These are phyloP conservation scores for Rhytidiadelphus loreus DNA, from an alignment of 225 moss, liverwort and hornwort species.

Conservation along the genomic window DNA sequence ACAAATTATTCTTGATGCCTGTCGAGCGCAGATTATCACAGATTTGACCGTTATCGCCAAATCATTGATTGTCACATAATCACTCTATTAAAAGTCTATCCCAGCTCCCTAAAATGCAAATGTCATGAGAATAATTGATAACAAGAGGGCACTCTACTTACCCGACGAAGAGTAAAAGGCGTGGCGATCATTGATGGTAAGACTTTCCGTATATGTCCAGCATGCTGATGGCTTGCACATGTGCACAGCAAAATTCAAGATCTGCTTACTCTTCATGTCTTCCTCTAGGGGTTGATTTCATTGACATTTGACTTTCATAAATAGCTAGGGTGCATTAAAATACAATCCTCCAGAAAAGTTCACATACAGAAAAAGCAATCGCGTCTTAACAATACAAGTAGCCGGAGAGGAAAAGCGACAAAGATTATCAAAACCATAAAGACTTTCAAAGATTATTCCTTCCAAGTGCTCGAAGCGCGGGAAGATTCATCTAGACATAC, in stretches of 20 bases:
- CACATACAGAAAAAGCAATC: background rate
- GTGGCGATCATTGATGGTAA: conserved; percentile 30
- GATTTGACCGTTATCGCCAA: background rate
- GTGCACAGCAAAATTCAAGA: conserved; percentile 8
- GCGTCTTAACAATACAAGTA: background rate
- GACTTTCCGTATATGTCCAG: conserved; percentile 59
- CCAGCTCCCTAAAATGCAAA: background rate
- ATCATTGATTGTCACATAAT: background rate
- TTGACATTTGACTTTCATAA: background rate
- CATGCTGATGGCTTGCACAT: conserved; percentile 40
- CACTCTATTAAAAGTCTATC: background rate
- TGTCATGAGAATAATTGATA: background rate
- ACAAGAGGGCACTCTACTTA: conserved; percentile 16
- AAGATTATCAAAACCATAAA: background rate
- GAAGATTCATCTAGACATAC: conserved; percentile 10
- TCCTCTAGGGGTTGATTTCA: background rate
- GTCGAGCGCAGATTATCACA: background rate
- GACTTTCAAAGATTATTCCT: background rate
- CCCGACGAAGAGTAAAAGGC: conserved; percentile 37
- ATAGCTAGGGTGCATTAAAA: background rate
- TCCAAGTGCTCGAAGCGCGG: background rate
- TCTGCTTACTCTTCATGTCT: background rate
- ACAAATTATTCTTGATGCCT: background rate
- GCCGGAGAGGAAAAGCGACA: background rate
- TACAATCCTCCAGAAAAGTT: background rate